Base-by-base conservation (phyloP, 2,329 filamentous ascomycete genomes). In the Stachybotrys elegans region DNA sequence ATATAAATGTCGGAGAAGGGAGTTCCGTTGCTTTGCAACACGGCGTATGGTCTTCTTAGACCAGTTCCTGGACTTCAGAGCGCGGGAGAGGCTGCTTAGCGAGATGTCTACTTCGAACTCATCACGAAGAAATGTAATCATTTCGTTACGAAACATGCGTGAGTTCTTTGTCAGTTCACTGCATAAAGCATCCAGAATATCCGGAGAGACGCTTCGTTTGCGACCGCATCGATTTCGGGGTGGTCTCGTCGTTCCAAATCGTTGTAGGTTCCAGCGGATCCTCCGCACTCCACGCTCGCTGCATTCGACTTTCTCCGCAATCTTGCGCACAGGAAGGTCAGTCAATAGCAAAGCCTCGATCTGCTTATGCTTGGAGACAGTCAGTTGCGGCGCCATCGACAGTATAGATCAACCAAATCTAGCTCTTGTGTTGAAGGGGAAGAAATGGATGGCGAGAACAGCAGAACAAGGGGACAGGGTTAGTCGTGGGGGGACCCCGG, bases 11-110 rank as follows among this genome's bases (percentile, higher is more conserved):
- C 25, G 39, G 27, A 41, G 25, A 8, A 31, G 25, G 9, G 40
- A 43, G 29, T 35, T 36, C 22, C 40, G 34, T 22, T 34, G 40
- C 40, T 22, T 35, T 36, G 39, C 25, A 29, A 41, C 39, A 27
- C 39, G 39, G 19, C n/a, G 25, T 9, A 23, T 29, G 27, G 22
- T 41, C 39, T 41, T 41, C 7, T 41, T 41, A 11, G 39, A 29
- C 39, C 22, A 41, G 14, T 31, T 16, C 13, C 39, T 41, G 39
- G 39, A 29, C 21, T 19, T 7, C 19, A 41, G 13, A 23, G 39
- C 39, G 14, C 16, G 16, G 39, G 22, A 29, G 39, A 41, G 27
- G 22, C 39, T 41, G 39, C 25, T 41, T 21, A 31, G 39, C 25
- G 39, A 41, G 23, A 41, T 23, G 14, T 19, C 7, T 20, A 41